Evolutionary conservation across 2,329 filamentous ascomycete genomes (phyloP), one percentile per base, ranked within the genome.

Genomic region (Colletotrichum sublineola): DNA sequence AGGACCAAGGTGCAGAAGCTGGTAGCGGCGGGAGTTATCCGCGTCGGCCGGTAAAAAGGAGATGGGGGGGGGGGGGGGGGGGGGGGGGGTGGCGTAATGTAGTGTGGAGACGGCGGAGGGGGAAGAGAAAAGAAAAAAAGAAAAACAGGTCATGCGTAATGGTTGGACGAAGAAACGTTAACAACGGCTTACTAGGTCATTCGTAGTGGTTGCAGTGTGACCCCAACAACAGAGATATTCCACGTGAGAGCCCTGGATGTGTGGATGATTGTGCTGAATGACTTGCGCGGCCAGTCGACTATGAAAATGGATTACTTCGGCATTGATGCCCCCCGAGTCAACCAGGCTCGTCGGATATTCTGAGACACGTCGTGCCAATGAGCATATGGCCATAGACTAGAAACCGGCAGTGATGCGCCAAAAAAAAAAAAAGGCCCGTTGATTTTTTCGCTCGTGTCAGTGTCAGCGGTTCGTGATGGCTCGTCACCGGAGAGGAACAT

Each of bases 1-100:
- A 89, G 91, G 73, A 89, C 89, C 78, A 97, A 98, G 89, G 93
- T 99, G 75, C 94, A 98, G 87, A 98, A 98, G 86, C 86, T 98
- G 78, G 92, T 97, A 76, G 94, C 94, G 67, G 95, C 96, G 55
- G 95, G 96, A 79, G 95, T 98, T 18, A 98, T 98, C 78, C 91
- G 94, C 55, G 87, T 96, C 76, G 93, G 93, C 40, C 81, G 83
- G 73, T 84, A 77, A 79, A 48, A 36, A n/a, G 24, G 11, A n/a
- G n/a, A 53, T 24, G 42, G 14, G 42, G 14, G 29, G 38, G 24
- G 42, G 29, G 38, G 24, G 42, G n/a, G n/a, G n/a, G 11, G 2
- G 7, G 4, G 14, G 4, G 42, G 29, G 38, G 24, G 42, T 44
- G 29, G 44, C 50, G 67, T 33, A 60, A 52, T 50, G 40, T 24